Evolutionary conservation across 2,329 filamentous ascomycete species (phyloP).

Genomic region (Hymenoscyphus occultus): DNA sequence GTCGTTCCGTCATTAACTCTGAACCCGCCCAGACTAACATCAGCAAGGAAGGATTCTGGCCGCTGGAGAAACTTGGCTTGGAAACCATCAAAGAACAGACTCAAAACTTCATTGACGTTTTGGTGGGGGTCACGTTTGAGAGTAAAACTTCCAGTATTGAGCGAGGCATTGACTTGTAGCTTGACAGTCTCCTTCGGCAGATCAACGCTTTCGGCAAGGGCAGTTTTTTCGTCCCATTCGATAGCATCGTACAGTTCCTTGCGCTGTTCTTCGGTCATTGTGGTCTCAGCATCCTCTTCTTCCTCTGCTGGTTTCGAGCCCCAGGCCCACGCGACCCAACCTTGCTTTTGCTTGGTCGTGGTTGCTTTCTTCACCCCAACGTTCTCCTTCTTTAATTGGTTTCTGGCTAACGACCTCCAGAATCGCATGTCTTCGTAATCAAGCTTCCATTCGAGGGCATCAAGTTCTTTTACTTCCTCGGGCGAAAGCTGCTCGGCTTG

Average conservation of each 20-base stretch:
- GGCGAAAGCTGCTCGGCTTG: slow-evolving; percentile 64
- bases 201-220: slow-evolving; percentile 82
- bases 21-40: slow-evolving; percentile 87
- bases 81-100: slow-evolving; percentile 92
- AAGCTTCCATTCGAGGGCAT: slow-evolving; percentile 79
- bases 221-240: slow-evolving; percentile 96
- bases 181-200: slow-evolving; percentile 89
- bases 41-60: slow-evolving; percentile 84
- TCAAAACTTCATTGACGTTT: slow-evolving; percentile 76
- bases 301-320: slow-evolving; percentile 64
- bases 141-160: slow-evolving; percentile 96
- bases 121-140: slow-evolving; percentile 80
- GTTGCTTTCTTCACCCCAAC: slow-evolving; percentile 75
- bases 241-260: slow-evolving; percentile 97
- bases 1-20: slow-evolving; percentile 96
- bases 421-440: slow-evolving; percentile 95
- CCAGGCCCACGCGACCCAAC: slow-evolving; percentile 92
- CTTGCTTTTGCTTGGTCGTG: slow-evolving; percentile 63
- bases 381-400: slow-evolving; percentile 93
- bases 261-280: slow-evolving; percentile 92
- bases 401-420: slow-evolving; percentile 91
- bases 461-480: slow-evolving; percentile 69
- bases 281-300: slow-evolving; percentile 69
- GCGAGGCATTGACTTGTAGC: slow-evolving; percentile 83
- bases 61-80: slow-evolving; percentile 85